Percentiles rank a stretch among this genome's conserved stretches.
Evolutionary conservation across 805 yeast genomes (phyloP).

Genomic region (Cyberlindnera veronae): DNA sequence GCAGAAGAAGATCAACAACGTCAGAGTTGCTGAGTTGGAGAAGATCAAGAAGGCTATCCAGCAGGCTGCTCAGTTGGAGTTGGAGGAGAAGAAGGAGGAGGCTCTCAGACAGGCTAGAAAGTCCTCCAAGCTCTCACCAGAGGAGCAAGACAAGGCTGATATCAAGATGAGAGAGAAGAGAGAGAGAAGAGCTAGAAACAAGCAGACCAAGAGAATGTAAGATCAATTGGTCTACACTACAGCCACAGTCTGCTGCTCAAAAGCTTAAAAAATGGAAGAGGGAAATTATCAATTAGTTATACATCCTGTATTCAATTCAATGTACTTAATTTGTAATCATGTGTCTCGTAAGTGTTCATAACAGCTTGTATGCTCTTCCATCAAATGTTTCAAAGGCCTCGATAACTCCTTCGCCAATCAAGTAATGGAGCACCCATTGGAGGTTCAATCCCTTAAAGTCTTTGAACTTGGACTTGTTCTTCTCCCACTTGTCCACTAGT

Average conservation of each 20-base stretch:
- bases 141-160: constrained; percentile 75
- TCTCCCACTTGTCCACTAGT: constrained; percentile 43
- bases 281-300: no score
- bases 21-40: constrained; percentile 69
- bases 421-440: constrained; percentile 47
- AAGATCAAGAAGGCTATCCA: constrained; percentile 72
- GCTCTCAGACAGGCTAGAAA: constrained; percentile 64
- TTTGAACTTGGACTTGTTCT: constrained; percentile 39
- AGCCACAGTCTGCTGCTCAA: no score
- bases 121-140: constrained; percentile 56
- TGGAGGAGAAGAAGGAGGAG: constrained; percentile 68
- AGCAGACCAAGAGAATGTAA: constrained; percentile 24
- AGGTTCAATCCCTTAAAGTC: constrained; percentile 51
- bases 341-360: constrained; percentile 1
- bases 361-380: constrained; percentile 28
- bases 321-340: background rate
- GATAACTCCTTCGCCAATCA: constrained; percentile 48
- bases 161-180: constrained; percentile 78
- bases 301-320: background rate
- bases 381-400: constrained; percentile 53
- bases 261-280: no score
- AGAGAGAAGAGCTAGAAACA: constrained; percentile 70
- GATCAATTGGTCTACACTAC: no score
- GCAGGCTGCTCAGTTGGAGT: constrained; percentile 59
- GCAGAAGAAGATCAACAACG: constrained; percentile 67